Evolutionary conservation across 805 yeast genomes (phyloP).

Genomic region (Suhomyces tanzawaensis): DNA sequence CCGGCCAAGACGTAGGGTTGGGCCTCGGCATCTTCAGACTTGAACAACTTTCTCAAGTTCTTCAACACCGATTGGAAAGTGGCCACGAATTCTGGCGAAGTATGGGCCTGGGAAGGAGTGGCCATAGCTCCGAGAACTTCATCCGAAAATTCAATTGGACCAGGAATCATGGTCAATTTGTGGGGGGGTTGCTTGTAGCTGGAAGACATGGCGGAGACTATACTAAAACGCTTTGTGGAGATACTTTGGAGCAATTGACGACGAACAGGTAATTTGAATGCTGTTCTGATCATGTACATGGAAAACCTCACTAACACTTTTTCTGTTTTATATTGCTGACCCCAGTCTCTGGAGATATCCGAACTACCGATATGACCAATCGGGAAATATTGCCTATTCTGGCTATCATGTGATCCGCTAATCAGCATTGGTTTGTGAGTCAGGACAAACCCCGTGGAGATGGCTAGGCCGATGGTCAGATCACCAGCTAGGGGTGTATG

Average conservation of each 20-base stretch:
- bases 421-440: too few species aligned
- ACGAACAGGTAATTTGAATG: background rate
- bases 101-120: slow-evolving; percentile 85
- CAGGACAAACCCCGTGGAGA: too few species aligned
- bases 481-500: too few species aligned
- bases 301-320: background rate
- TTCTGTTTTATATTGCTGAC: slow-evolving; percentile 1
- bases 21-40: slow-evolving; percentile 60
- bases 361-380: too few species aligned
- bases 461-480: too few species aligned
- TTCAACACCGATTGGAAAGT: slow-evolving; percentile 69
- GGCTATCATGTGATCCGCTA: background rate
- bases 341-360: slow-evolving; percentile 1
- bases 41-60: slow-evolving; percentile 71
- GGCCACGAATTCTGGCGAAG: slow-evolving; percentile 76
- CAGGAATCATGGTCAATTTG: slow-evolving; percentile 67
- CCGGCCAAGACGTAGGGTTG: slow-evolving; percentile 85
- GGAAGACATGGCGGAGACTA: slow-evolving; percentile 25
- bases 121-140: slow-evolving; percentile 76
- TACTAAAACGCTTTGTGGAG: slow-evolving; percentile 1
- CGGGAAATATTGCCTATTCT: too few species aligned
- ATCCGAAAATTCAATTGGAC: slow-evolving; percentile 83
- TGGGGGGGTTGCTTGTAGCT: slow-evolving; percentile 43
- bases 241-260: background rate
- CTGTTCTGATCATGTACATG: slow-evolving; percentile 1